Percentiles rank a stretch among this genome's conserved stretches.
Conservation (phyloP, 2,329 filamentous ascomycete genomes). For the Colletotrichum graminicola region DNA sequence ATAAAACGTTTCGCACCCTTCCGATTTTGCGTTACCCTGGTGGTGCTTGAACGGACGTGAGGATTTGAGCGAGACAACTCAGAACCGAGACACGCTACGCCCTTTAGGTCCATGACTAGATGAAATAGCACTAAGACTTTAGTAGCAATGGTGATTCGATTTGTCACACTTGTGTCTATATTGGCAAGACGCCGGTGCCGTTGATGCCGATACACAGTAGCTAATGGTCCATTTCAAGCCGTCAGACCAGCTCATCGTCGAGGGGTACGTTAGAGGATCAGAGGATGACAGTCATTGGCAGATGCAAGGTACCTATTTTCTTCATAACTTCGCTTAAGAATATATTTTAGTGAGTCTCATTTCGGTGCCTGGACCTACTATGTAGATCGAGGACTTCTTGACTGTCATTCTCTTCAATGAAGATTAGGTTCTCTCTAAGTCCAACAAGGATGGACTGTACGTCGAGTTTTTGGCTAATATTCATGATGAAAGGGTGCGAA, state of each 20-base stretch:
- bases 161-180: too few relatives aligned
- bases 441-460: not conserved
- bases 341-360: accelerated
- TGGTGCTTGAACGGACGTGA: too few relatives aligned
- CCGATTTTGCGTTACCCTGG: not conserved
- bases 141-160: not conserved
- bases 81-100: not conserved
- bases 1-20: not conserved
- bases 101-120: not conserved
- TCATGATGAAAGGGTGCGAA: not conserved
- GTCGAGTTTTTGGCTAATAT: not conserved
- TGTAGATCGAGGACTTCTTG: not conserved
- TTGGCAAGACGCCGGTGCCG: not conserved
- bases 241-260: not conserved
- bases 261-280: not conserved
- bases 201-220: not conserved
- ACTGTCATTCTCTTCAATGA: accelerated
- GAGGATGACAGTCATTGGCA: not conserved
- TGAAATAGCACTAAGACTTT: not conserved
- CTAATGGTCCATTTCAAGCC: not conserved
- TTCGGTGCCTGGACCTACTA: not conserved
- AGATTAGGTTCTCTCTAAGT: too few relatives aligned
- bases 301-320: too few relatives aligned
- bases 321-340: too few relatives aligned
- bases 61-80: not conserved